These are phyloP conservation scores for Trypanosoma brucei DNA, from an alignment of 208 protist genomes.

Conservation along the genomic window DNA sequence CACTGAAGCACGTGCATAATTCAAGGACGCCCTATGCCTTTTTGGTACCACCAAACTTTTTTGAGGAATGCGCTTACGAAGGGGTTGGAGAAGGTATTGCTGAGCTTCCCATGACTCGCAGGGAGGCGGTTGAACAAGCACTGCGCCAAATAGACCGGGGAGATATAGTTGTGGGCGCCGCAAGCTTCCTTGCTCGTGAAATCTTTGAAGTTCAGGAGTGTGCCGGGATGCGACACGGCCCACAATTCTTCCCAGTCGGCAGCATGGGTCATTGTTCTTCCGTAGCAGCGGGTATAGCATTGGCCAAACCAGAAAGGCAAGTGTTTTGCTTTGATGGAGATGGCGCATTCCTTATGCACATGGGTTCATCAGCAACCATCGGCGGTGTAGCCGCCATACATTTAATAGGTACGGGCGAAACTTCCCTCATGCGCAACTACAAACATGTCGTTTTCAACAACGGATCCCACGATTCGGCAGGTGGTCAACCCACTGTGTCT, in stretches of 20 bases:
- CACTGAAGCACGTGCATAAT: conserved; percentile 46
- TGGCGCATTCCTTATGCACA: conserved; percentile 74
- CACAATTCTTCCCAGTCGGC: conserved; percentile 77
- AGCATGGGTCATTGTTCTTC: conserved; percentile 63
- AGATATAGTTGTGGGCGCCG: conserved; percentile 78
- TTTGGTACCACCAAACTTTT: conserved; percentile 48
- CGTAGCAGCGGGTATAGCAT: conserved; percentile 66
- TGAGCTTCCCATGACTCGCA: conserved; percentile 40
- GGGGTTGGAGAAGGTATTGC: conserved; percentile 21
- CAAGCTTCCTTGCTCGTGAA: conserved; percentile 56
- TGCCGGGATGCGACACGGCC: conserved; percentile 25
- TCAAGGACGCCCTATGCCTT: conserved; percentile 66
- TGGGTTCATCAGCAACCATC: conserved; percentile 58
- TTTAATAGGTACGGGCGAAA: conserved; percentile 11
- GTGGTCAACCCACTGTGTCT: conserved; percentile 62
- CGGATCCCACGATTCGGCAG: conserved; percentile 73
- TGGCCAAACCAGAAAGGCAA: conserved; percentile 43
- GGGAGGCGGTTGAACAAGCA: conserved; percentile 63
- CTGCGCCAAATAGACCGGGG: conserved; percentile 43
- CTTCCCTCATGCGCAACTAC: conserved; percentile 53
- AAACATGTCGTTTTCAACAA: conserved; percentile 88
- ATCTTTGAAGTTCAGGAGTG: conserved; percentile 55
- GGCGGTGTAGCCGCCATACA: conserved; percentile 30
- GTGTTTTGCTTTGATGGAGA: conserved; percentile 85
- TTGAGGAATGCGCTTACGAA: conserved; percentile 50